phyloP scores from a whole-genome alignment of 2,329 filamentous ascomycete genomes.

The Elsinoe perseae region DNA sequence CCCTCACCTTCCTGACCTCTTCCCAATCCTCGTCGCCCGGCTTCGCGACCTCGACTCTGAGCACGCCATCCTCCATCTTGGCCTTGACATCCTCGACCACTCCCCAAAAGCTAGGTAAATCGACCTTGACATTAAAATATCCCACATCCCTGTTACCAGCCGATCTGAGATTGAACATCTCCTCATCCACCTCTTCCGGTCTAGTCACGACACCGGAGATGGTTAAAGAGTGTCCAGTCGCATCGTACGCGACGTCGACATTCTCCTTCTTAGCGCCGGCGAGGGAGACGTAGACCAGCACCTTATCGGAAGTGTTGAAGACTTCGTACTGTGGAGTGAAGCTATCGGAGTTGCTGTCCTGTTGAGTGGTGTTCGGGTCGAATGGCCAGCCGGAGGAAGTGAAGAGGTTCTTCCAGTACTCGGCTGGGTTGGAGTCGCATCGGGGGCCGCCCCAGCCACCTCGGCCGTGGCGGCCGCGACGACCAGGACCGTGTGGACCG shows the following conservation, averaged over 20 bases:
- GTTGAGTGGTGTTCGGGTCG: conserved; percentile 18
- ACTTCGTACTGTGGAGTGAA: conserved; percentile 63
- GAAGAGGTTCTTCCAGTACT: not conserved
- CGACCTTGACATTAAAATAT: conserved; percentile 63
- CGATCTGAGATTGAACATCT: conserved; percentile 57
- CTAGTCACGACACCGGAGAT: conserved; percentile 67
- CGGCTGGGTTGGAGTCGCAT: conserved; percentile 12
- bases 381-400: conserved; percentile 21
- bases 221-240: conserved; percentile 56
- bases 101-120: conserved; percentile 38
- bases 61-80: conserved; percentile 69
- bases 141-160: conserved; percentile 64
- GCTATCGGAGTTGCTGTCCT: conserved; percentile 33
- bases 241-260: conserved; percentile 67
- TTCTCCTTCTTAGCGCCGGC: conserved; percentile 75
- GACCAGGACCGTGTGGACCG: conserved; percentile 7
- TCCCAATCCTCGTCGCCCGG: conserved; percentile 56
- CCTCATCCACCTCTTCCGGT: conserved; percentile 58
- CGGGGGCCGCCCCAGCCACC: conserved; percentile 5
- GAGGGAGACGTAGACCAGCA: conserved; percentile 63
- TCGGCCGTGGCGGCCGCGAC: conserved; percentile 8
- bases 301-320: conserved; percentile 60
- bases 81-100: conserved; percentile 62
- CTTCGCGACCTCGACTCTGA: conserved; percentile 72
- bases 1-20: conserved; percentile 48